These are phyloP conservation scores for Mycosphaerelloides madeirae DNA, from an alignment of 2,329 filamentous ascomycete species.

Conservation along the genomic window DNA sequence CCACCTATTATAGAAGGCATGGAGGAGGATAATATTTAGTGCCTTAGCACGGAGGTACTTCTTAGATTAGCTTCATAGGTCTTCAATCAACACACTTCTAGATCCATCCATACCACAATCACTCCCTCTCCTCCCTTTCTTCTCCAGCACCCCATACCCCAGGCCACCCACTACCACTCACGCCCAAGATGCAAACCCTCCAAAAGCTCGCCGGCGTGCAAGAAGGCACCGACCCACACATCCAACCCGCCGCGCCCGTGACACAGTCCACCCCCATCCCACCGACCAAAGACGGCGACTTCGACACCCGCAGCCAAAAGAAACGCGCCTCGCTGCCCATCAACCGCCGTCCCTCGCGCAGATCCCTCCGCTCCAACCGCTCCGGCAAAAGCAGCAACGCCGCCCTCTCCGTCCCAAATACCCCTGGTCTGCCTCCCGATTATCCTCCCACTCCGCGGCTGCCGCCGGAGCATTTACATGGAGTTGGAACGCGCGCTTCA, in stretches of 20 bases:
- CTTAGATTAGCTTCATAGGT: too few relatives aligned
- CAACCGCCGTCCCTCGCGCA: constrained; percentile 27
- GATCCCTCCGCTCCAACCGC: constrained; percentile 19
- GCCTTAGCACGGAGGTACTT: too few relatives aligned
- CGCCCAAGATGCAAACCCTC: constrained; percentile 30
- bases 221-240: constrained; percentile 24
- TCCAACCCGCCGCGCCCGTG: constrained; percentile 14
- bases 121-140: too few relatives aligned
- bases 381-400: constrained; percentile 8
- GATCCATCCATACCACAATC: too few relatives aligned
- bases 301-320: constrained; percentile 8
- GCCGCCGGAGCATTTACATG: not conserved
- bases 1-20: too few relatives aligned
- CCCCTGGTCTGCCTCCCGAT: constrained; percentile 6
- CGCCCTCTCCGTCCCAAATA: constrained; percentile 4
- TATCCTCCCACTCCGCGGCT: constrained; percentile 4
- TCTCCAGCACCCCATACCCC: too few relatives aligned
- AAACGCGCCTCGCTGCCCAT: constrained; percentile 31
- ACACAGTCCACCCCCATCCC: constrained; percentile 17
- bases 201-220: constrained; percentile 32
- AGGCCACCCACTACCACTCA: too few relatives aligned
- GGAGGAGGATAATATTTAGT: too few relatives aligned
- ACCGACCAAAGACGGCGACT: constrained; percentile 13
- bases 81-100: too few relatives aligned
- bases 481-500: not conserved